phyloP scores from a whole-genome alignment of 2,329 filamentous ascomycete species.

The Dryadomyces quercivorus region DNA sequence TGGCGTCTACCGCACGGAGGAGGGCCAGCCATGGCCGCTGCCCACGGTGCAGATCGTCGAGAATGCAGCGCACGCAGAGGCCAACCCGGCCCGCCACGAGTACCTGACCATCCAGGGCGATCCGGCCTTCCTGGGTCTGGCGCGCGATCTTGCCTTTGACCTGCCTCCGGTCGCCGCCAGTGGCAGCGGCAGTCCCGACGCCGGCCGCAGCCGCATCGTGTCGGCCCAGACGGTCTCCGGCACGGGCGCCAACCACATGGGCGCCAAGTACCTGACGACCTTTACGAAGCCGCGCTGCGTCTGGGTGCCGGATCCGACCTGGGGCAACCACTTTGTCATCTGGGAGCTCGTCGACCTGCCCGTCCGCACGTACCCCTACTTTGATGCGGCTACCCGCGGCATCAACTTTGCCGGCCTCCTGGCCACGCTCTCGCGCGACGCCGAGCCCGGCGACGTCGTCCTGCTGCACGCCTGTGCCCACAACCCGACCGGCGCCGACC shows the following conservation, averaged over 20 bases:
- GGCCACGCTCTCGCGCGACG: slow-evolving; percentile 53
- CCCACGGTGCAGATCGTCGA: slow-evolving; percentile 62
- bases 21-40: slow-evolving; percentile 92
- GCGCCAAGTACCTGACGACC: slow-evolving; percentile 80
- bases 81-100: slow-evolving; percentile 48
- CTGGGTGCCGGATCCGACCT: slow-evolving; percentile 90
- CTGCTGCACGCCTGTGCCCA: slow-evolving; percentile 91
- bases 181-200: slow-evolving; percentile 26
- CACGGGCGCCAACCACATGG: slow-evolving; percentile 87
- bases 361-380: slow-evolving; percentile 83
- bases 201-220: slow-evolving; percentile 61
- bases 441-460: slow-evolving; percentile 63
- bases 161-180: slow-evolving; percentile 62
- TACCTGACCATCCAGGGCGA: slow-evolving; percentile 93
- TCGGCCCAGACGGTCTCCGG: slow-evolving; percentile 92
- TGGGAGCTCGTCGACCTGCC: slow-evolving; percentile 77
- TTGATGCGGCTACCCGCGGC: slow-evolving; percentile 73
- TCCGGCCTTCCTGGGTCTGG: slow-evolving; percentile 70
- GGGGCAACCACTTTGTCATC: slow-evolving; percentile 98
- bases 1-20: slow-evolving; percentile 87
- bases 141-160: slow-evolving; percentile 80
- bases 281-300: slow-evolving; percentile 71
- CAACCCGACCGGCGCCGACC: slow-evolving; percentile 95
- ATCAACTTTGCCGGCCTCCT: slow-evolving; percentile 89
- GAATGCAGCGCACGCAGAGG: slow-evolving; percentile 2